A percentile compares a stretch with the other conserved stretches of the same genome.
These are phyloP conservation scores for Apiospora hydei DNA, from an alignment of 2,329 filamentous ascomycete species.

Conservation along the genomic window DNA sequence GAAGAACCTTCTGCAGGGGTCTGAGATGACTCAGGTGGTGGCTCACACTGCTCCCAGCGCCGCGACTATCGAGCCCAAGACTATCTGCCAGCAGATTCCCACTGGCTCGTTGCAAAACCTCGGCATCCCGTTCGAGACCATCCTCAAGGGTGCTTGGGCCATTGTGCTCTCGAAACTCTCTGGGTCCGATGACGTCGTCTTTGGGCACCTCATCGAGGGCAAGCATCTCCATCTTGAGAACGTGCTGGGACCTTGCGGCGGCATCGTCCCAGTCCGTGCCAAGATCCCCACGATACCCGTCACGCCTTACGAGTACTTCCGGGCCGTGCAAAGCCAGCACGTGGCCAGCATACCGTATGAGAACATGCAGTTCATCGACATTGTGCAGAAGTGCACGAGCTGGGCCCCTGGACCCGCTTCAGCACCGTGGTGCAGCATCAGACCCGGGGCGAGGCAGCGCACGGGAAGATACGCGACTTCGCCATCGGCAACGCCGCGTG, in stretches of 20 bases:
- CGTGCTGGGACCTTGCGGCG: conserved; percentile 56
- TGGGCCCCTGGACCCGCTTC: conserved; percentile 63
- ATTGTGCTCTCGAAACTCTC: conserved; percentile 60
- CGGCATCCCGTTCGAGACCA: conserved; percentile 57
- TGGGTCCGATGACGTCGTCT: conserved; percentile 58
- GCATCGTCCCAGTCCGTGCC: conserved; percentile 57
- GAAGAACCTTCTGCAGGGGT: conserved; percentile 52
- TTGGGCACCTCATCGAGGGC: conserved; percentile 61
- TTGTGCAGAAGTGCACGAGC: conserved; percentile 60
- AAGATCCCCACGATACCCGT: conserved; percentile 52
- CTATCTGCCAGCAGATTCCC: conserved; percentile 48
- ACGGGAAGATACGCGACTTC: conserved; percentile 47
- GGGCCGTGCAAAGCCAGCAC: conserved; percentile 57
- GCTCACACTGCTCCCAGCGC: conserved; percentile 49
- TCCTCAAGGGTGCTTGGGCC: conserved; percentile 66
- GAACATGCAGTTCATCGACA: conserved; percentile 57
- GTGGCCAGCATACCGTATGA: conserved; percentile 56
- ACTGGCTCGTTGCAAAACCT: conserved; percentile 51
- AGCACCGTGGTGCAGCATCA: conserved; percentile 63
- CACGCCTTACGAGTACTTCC: conserved; percentile 57
- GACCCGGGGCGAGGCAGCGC: conserved; percentile 43
- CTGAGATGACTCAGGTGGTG: conserved; percentile 55
- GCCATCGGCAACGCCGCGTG: conserved; percentile 55
- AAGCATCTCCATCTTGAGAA: conserved; percentile 52
- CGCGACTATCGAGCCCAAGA: conserved; percentile 48